These are phyloP conservation scores for Candida sonorensis DNA, from an alignment of 805 yeast species.

Conservation along the genomic window DNA sequence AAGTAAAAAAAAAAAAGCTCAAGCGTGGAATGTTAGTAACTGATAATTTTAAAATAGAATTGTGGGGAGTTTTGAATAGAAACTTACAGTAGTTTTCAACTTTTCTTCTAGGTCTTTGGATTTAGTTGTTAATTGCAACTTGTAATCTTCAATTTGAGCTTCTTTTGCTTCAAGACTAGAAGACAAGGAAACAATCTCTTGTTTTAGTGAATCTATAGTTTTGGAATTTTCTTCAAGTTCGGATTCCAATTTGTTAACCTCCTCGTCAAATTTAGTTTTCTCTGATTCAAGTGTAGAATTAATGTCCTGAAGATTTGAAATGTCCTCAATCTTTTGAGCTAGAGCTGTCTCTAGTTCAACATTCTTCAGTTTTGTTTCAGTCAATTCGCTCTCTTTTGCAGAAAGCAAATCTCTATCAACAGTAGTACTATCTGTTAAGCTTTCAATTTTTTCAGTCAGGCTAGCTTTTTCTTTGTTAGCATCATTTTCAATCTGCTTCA, in stretches of 20 bases:
- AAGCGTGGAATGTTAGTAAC: slow-evolving; percentile 1
- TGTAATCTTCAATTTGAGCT: slow-evolving; percentile 23
- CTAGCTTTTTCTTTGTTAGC: slow-evolving; percentile 38
- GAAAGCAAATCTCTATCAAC: slow-evolving; percentile 25
- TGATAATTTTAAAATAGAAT: slow-evolving; percentile 10
- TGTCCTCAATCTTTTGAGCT: slow-evolving; percentile 3
- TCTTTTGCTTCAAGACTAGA: slow-evolving; percentile 27
- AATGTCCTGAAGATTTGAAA: slow-evolving; percentile 5
- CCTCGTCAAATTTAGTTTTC: slow-evolving; percentile 9
- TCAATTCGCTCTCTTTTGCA: slow-evolving; percentile 21
- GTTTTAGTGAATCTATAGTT: slow-evolving; percentile 12
- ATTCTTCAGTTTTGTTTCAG: slow-evolving; percentile 4
- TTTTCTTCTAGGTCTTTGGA: slow-evolving; percentile 29
- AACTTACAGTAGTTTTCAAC: slow-evolving; percentile 26
- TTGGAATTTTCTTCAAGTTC: too few species aligned
- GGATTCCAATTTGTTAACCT: slow-evolving; percentile 15
- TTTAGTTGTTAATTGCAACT: slow-evolving; percentile 24
- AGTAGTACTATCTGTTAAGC: slow-evolving; percentile 22
- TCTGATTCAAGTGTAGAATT: slow-evolving; percentile 10
- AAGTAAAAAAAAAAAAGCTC: slow-evolving; percentile 1
- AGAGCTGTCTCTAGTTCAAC: slow-evolving; percentile 10
- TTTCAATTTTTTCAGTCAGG: too few species aligned
- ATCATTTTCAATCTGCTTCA: slow-evolving; percentile 32
- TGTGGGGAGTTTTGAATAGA: slow-evolving; percentile 4
- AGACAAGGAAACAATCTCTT: slow-evolving; percentile 27